These are phyloP conservation scores for Quercus engelmannii DNA, from an alignment of 306 rosid genomes.

Conservation along the genomic window DNA sequence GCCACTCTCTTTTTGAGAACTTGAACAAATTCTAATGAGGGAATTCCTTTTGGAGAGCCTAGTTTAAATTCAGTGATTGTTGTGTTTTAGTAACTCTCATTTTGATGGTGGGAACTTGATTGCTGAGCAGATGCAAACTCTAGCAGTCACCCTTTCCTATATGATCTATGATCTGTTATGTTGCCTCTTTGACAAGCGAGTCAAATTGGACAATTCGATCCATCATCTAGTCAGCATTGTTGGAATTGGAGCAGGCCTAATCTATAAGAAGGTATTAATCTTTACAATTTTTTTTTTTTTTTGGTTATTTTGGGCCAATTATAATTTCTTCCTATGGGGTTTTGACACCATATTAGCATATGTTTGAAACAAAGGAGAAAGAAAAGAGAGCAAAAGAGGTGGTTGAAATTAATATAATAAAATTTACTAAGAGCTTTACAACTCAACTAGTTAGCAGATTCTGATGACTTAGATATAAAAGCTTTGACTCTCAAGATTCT, in stretches of 20 bases:
- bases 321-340: not conserved
- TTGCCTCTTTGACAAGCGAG: constrained; percentile 57
- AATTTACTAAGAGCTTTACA: no score
- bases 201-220: constrained; percentile 52
- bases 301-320: not conserved
- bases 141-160: constrained; percentile 65
- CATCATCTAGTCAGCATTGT: constrained; percentile 83
- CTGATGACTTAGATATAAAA: not conserved
- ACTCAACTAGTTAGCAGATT: not conserved
- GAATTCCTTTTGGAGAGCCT: not conserved
- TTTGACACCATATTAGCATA: not conserved
- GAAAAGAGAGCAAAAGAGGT: no score
- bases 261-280: constrained; percentile 58
- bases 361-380: no score
- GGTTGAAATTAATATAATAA: no score
- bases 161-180: constrained; percentile 70
- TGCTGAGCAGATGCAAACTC: constrained; percentile 51
- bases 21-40: no score
- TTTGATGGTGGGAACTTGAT: constrained; percentile 8
- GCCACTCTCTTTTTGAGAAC: not conserved
- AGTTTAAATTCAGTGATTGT: no score
- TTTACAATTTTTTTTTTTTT: not conserved
- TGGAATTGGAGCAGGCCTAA: constrained; percentile 66
- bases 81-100: not conserved
- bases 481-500: no score